Percentiles rank a stretch among this genome's conserved stretches.
Conservation (phyloP, 1,284 basidiomycete genomes). For the Moesziomyces aphidis region DNA sequence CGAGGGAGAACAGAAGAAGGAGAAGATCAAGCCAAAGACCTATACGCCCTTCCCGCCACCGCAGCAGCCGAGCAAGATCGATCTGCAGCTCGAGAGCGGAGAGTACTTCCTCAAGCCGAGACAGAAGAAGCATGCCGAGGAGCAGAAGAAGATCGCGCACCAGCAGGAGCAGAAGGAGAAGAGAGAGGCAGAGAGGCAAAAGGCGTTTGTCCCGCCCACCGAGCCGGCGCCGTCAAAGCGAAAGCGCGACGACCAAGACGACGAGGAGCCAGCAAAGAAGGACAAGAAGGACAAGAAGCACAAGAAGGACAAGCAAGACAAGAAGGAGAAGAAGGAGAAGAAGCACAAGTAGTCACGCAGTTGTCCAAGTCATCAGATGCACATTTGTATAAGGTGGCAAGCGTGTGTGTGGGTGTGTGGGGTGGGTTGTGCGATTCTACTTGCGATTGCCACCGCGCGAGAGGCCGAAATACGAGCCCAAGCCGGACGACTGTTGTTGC, state of each 20-base stretch:
- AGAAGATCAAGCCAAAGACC: constrained; percentile 79
- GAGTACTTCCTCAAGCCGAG: constrained; percentile 74
- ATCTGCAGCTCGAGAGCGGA: constrained; percentile 92
- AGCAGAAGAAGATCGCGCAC: constrained; percentile 42
- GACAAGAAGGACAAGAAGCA: constrained; percentile 16
- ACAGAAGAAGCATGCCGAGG: constrained; percentile 74
- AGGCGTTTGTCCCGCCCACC: constrained; percentile 50
- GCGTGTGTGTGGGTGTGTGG: not conserved
- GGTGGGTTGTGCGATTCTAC: not conserved
- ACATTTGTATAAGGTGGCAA: not conserved
- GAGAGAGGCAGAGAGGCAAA: constrained; percentile 55
- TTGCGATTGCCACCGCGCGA: constrained; percentile 12
- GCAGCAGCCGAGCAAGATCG: constrained; percentile 92
- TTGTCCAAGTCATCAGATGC: not conserved
- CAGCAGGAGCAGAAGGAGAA: constrained; percentile 49
- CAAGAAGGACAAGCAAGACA: constrained; percentile 8
- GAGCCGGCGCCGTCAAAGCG: constrained; percentile 25
- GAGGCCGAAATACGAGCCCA: constrained; percentile 34
- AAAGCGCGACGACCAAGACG: too few species aligned
- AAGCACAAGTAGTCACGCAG: constrained; percentile 11
- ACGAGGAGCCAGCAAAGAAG: constrained; percentile 9
- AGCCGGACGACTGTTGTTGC: not conserved
- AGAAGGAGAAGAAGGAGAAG: constrained; percentile 28
- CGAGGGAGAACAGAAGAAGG: constrained; percentile 58
- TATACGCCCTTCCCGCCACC: constrained; percentile 99